These are phyloP conservation scores for Acacia pycnantha DNA, from an alignment of 331 rosid species.

Conservation along the genomic window DNA sequence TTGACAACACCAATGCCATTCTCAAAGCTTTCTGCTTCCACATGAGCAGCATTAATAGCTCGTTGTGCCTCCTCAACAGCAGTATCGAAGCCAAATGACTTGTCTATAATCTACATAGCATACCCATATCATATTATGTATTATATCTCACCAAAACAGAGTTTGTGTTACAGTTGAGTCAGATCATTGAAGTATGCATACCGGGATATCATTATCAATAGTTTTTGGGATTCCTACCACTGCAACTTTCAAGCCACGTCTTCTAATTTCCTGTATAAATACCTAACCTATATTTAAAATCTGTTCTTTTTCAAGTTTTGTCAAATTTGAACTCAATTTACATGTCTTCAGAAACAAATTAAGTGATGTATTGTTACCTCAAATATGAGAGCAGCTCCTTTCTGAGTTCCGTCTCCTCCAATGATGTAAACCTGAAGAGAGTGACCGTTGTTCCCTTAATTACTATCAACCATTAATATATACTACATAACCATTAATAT, in stretches of 20 bases:
- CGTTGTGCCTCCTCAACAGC: constrained; percentile 65
- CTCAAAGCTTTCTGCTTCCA: constrained; percentile 54
- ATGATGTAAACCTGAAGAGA: constrained; percentile 49
- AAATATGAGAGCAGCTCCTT: constrained; percentile 50
- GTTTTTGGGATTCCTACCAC: constrained; percentile 64
- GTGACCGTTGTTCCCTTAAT: background rate
- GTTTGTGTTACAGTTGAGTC: background rate
- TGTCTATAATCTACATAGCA: constrained; percentile 52
- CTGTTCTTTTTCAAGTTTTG: too few relatives aligned
- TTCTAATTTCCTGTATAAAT: constrained; percentile 47
- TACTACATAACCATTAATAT: too few relatives aligned
- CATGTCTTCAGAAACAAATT: background rate
- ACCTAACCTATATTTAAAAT: background rate
- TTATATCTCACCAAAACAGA: background rate
- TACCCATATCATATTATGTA: background rate
- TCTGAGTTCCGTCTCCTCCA: constrained; percentile 75
- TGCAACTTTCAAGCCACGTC: constrained; percentile 52
- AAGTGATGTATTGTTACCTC: constrained; percentile 31
- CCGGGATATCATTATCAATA: constrained; percentile 55
- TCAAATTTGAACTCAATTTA: too few relatives aligned
- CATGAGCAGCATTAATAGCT: constrained; percentile 56
- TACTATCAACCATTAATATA: background rate
- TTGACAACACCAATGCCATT: constrained; percentile 51
- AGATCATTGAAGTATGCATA: constrained; percentile 1
- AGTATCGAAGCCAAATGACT: constrained; percentile 57